Evolutionary conservation across 164 flowering plant genomes (phyloP), one percentile per base, ranked within the genome.

Genomic region (Sedum album): DNA sequence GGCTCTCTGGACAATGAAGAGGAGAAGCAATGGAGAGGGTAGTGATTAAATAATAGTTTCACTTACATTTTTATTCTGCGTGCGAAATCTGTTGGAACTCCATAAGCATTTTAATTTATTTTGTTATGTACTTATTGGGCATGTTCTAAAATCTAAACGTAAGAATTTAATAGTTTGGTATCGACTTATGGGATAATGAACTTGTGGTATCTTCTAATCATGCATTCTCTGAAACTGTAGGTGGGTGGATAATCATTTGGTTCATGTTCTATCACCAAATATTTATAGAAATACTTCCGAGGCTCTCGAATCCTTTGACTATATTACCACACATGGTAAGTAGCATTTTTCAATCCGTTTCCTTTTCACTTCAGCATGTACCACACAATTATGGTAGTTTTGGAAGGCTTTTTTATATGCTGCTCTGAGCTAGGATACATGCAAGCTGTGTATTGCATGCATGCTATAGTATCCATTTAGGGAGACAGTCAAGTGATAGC

Each of bases 11-110:
- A 77, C 61, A 78, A 75, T 41, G 80, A 81, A 76, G 98, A 90
- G 77, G 98, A 88, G 79, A 85, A 57, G 18, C 81, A 88, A 68
- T 94, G 99, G 97, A 85, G 93, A 18, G 63, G 84, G 99, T 88
- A 80, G 21, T 74, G 28, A 60, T 53, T 26, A 10, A 49, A 20
- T 41, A 2, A 46, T 55, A 53, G 20, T 41, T 63, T 31, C 4
- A 9, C 60, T 36, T 60, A 6, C 38, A 25, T 35, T 23, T n/a
- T 26, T 13, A 15, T 15, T 44, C 15, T 17, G 3, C 17, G 4
- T 44, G 48, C 15, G 15, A 44, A 44, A 17, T 1, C 48, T 44
- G 17, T 44, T 44, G 48, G 48, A 3, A 17, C 48, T 44, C 15
- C 48, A 11, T 44, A 44, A 35, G 7, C 26, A 20, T 23, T n/a